Base-by-base conservation (phyloP, 352 stramenopile genomes). In the Phytophthora idaei region DNA sequence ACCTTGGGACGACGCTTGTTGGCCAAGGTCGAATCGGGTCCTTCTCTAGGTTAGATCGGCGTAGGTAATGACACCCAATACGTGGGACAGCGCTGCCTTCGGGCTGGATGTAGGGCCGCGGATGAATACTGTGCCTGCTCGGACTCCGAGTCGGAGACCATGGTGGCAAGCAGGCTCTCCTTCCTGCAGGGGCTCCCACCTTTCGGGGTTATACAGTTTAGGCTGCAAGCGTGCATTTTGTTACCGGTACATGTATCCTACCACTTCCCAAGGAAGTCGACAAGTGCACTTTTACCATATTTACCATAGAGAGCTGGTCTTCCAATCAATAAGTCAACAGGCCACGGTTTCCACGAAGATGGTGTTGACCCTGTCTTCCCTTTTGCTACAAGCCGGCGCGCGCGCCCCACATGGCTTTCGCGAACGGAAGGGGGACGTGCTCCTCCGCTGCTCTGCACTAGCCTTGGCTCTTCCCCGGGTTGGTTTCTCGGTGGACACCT, bases 391-490 rank as follows among this genome's bases (percentile, higher is more conserved):
- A 44, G 29, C 27, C 51, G 27, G 31, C 48, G 47, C 29, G 62
- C 37, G 46, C n/a, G 56, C 11, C 36, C 69, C 69, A 74, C 65
- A 77, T 77, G 69, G 64, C 53, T 59, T 74, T 68, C 50, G 47
- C 69, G 64, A 77, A 77, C 55, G 44, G 34, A 64, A 21, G 45
- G 48, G 53, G 27, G 63, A 69, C 54, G 56, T 58, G 61, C 46
- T 6, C 15, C 46, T 52, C 27, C 60, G 47, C 53, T 73, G 52
- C 63, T 72, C 29, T 76, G 59, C 64, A 52, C 64, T 53, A 28
- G 12, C 37, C 14, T 58, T 76, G 69, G 42, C 69, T 69, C 41
- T 71, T 74, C 67, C 45, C 56, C 61, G 29, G 49, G 51, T 69
- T 62, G 55, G 53, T 62, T 70, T 73, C 69, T 76, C 59, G 64